A percentile compares a stretch with the other conserved stretches of the same genome.
phyloP scores from a whole-genome alignment of 2,329 filamentous ascomycete genomes.

The Aspergillus fumigatiaffinis region DNA sequence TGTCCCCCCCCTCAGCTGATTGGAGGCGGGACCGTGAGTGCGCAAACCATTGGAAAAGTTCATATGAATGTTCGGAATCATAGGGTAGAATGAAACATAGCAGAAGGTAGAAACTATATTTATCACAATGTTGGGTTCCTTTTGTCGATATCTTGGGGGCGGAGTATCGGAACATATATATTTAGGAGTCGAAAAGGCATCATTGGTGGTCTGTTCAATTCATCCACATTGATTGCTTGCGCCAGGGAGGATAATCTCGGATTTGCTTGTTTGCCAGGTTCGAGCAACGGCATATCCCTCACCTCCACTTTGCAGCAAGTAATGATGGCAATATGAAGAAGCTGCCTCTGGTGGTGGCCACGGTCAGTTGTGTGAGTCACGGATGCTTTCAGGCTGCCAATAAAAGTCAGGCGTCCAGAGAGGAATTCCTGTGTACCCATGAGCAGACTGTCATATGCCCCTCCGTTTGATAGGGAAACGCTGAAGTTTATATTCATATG shows the following conservation, averaged over 20 bases:
- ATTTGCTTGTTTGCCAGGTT: not conserved
- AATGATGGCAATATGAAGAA: not conserved
- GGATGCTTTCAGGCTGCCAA: not conserved
- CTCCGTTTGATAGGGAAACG: not conserved
- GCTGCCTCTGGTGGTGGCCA: not conserved
- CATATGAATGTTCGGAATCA: not conserved
- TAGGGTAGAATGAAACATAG: not conserved
- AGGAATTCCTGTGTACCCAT: conserved; percentile 9
- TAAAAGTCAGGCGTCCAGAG: conserved; percentile 14
- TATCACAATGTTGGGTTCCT: not conserved
- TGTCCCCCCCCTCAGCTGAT: conserved; percentile 5
- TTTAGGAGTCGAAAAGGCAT: not conserved
- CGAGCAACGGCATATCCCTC: not conserved
- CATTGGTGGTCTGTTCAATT: not conserved
- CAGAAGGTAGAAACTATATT: not conserved
- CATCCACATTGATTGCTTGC: not conserved
- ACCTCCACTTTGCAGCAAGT: not conserved
- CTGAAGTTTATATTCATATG: not conserved
- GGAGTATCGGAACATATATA: not conserved
- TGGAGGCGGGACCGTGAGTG: not conserved
- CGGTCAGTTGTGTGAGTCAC: conserved; percentile 17
- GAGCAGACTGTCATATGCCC: not conserved
- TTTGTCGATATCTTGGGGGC: not conserved
- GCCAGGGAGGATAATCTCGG: not conserved
- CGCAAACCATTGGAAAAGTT: not conserved